Percentiles rank a stretch among this genome's conserved stretches.
Evolutionary conservation across 768 basidiomycete genomes (phyloP).

Genomic region (Phylloporus rhodoxanthus): DNA sequence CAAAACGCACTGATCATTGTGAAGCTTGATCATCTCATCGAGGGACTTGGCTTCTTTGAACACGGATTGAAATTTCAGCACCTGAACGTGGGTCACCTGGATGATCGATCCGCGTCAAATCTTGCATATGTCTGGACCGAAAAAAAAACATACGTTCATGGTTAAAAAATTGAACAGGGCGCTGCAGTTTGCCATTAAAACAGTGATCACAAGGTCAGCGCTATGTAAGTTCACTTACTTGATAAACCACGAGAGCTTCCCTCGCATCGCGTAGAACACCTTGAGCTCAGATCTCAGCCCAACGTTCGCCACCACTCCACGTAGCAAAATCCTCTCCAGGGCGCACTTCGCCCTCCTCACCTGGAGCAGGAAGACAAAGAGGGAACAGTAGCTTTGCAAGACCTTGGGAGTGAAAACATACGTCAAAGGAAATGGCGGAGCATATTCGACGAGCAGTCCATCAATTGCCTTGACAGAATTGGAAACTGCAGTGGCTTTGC

Average conservation of each 20-base stretch:
- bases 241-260: conserved; percentile 77
- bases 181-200: conserved; percentile 32
- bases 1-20: conserved; percentile 59
- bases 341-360: conserved; percentile 66
- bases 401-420: conserved; percentile 64
- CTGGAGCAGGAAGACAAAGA: conserved; percentile 70
- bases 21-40: conserved; percentile 69
- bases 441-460: conserved; percentile 70
- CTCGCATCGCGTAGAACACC: conserved; percentile 69
- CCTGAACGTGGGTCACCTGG: conserved; percentile 65
- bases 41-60: conserved; percentile 54
- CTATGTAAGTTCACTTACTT: conserved; percentile 48
- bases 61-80: conserved; percentile 51
- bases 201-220: no score
- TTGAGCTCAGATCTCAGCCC: conserved; percentile 48
- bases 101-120: not conserved
- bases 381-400: conserved; percentile 53
- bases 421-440: conserved; percentile 72
- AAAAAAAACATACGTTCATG: conserved; percentile 51
- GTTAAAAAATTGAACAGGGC: conserved; percentile 64
- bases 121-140: not conserved
- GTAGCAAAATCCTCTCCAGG: conserved; percentile 63
- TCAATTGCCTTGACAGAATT: conserved; percentile 61
- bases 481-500: conserved; percentile 38
- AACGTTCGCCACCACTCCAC: conserved; percentile 38